Conservation (phyloP, 228 moss, liverwort and hornwort genomes). For the Sphagnum fallax region DNA sequence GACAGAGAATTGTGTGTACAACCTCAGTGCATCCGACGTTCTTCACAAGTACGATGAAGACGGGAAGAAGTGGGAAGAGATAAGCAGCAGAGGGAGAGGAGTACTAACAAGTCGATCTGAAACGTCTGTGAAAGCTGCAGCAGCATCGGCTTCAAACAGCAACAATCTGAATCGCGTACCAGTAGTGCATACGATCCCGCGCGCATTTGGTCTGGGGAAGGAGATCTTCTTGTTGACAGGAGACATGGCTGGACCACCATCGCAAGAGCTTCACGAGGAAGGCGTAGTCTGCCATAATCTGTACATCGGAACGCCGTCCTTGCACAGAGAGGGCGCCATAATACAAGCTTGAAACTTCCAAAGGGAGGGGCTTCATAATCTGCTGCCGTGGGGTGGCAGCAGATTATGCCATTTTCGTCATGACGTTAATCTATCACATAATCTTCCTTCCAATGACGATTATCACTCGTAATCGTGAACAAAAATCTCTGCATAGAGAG, state of each 20-base stretch:
- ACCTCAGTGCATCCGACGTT: not conserved
- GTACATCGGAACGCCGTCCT: not conserved
- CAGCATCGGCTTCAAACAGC: too few species aligned
- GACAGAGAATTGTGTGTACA: not conserved
- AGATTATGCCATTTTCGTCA: too few species aligned
- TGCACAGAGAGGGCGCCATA: slow-evolving; percentile 2
- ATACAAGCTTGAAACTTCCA: slow-evolving; percentile 2
- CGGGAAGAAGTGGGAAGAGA: not conserved
- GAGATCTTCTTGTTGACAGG: slow-evolving; percentile 3
- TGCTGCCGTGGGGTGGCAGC: too few species aligned
- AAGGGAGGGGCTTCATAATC: too few species aligned
- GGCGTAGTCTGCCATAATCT: slow-evolving; percentile 4
- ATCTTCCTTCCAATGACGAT: too few species aligned
- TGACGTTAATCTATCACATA: too few species aligned
- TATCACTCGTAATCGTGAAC: too few species aligned
- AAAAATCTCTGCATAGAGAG: too few species aligned
- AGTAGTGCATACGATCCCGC: not conserved
- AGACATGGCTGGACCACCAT: slow-evolving; percentile 2
- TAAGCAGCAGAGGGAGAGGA: not conserved
- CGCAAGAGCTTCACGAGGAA: not conserved
- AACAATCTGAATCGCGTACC: too few species aligned
- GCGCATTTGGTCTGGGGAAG: slow-evolving; percentile 2
- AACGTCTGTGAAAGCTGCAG: not conserved
- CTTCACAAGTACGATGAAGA: not conserved
- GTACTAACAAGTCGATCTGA: not conserved